Evolutionary conservation across 495 filamentous ascomycete species (phyloP), one percentile per base, ranked within the genome.

Genomic region (Beverwykella pulmonaria): DNA sequence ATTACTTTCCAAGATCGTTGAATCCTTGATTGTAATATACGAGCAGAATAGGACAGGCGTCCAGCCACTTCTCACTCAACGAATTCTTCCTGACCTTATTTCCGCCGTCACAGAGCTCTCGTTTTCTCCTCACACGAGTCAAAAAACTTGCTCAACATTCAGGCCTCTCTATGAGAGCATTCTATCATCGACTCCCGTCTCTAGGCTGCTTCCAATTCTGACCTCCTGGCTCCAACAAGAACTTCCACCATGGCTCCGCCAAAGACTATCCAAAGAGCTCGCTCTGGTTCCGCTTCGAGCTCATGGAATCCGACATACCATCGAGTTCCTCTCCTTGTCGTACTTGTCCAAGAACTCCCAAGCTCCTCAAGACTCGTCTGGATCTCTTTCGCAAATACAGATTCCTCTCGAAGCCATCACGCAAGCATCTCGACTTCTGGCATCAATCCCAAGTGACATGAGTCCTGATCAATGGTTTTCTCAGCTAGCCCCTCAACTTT

Each of bases 351-450:
- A 69, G 50, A 59, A 59, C 20, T 32, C 46, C 17, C 47, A 36
- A 34, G 54, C 47, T 3, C 48, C 61, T 10, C 54, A 54, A 23
- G 58, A 62, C 26, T 9, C 71, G 8, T 68, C 70, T 6, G 75
- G 77, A 2, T 77, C 81, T 68, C 81, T 79, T 53, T 73, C 76
- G 60, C 89, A 88, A 0, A 83, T 88, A 2, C 83, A 83, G 63
- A 86, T 93, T 29, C 89, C 90, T 1, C 83, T 88, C 26, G 89
- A 92, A 72, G 87, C 88, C 1, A 80, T 93, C 12, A 85, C 84
- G 71, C 82, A 90, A 65, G 86, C 86, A 5, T 84, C 85, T 0
- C 82, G 79, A 12, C 74, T 92, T 12, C 76, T 93, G 1, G 85
- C 87, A 0, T 80, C 83, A 15, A 83, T 87, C 0, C 89, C 90